Evolutionary conservation across 257 asterid genomes (phyloP).

Genomic region (Penstemon eatonii): DNA sequence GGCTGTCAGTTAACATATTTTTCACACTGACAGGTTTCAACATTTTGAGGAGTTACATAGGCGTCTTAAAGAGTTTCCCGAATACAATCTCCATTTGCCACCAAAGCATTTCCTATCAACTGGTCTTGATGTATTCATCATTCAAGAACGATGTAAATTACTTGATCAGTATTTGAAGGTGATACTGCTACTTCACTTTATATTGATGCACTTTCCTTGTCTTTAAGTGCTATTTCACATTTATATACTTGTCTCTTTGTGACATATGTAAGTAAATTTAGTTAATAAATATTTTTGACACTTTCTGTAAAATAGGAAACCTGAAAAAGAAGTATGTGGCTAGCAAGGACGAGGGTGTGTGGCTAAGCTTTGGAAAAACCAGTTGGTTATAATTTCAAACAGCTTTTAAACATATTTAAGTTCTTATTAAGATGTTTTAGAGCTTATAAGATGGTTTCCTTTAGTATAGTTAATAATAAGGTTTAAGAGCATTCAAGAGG

Average conservation of each 20-base stretch:
- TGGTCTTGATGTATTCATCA: conserved; percentile 59
- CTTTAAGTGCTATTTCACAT: conserved; percentile 11
- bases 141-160: conserved; percentile 86
- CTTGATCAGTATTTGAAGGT: conserved; percentile 96
- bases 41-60: conserved; percentile 98
- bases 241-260: conserved; percentile 12
- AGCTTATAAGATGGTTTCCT: not conserved
- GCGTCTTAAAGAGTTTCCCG: conserved; percentile 82
- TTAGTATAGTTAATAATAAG: not conserved
- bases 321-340: conserved; percentile 16
- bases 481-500: conserved; percentile 2
- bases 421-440: conserved; percentile 2
- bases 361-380: conserved; percentile 18
- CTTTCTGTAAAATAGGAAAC: conserved; percentile 13
- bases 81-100: conserved; percentile 92
- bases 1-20: conserved; percentile 13
- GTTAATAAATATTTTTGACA: not conserved
- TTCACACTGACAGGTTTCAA: conserved; percentile 60
- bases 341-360: conserved; percentile 9
- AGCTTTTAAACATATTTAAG: conserved; percentile 9
- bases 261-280: not conserved
- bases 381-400: conserved; percentile 4
- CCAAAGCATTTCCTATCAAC: conserved; percentile 96
- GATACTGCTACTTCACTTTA: conserved; percentile 28
- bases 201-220: conserved; percentile 34